phyloP scores from a whole-genome alignment of 1,284 basidiomycete species.

The Pseudozyma sp. region DNA sequence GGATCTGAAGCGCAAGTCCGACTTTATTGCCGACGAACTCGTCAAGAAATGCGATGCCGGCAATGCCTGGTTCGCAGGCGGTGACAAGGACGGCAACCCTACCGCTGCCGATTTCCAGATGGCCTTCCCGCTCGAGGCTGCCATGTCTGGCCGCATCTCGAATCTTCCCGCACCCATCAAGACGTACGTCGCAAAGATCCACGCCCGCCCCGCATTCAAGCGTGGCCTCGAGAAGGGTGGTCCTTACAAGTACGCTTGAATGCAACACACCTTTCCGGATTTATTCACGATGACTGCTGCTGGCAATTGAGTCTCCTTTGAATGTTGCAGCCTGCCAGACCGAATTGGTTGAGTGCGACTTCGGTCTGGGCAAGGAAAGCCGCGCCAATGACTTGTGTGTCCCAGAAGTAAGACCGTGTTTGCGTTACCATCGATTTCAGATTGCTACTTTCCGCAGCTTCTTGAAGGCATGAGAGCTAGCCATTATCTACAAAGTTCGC shows the following conservation, averaged over 20 bases:
- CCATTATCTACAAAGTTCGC: too few relatives aligned
- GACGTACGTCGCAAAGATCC: constrained; percentile 60
- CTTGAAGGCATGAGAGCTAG: too few relatives aligned
- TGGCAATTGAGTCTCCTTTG: too few relatives aligned
- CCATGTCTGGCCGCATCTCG: constrained; percentile 49
- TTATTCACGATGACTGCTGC: too few relatives aligned
- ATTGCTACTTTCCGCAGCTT: too few relatives aligned
- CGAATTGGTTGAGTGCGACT: too few relatives aligned
- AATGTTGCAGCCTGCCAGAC: too few relatives aligned
- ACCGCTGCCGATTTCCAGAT: constrained; percentile 67
- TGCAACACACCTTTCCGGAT: not conserved
- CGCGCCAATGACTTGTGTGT: too few relatives aligned
- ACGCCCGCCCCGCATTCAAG: constrained; percentile 60
- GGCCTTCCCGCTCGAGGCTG: constrained; percentile 64
- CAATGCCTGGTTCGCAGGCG: constrained; percentile 63
- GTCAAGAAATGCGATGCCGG: constrained; percentile 45
- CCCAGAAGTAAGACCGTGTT: too few relatives aligned
- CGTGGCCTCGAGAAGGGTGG: constrained; percentile 64
- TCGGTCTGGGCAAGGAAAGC: too few relatives aligned
- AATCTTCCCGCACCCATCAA: constrained; percentile 50
- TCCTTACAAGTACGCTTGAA: constrained; percentile 54
- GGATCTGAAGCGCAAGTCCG: constrained; percentile 53
- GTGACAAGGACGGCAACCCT: constrained; percentile 65
- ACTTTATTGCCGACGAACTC: constrained; percentile 51
- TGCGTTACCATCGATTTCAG: too few relatives aligned